phyloP scores from a whole-genome alignment of 2,329 filamentous ascomycete genomes.

The Epichloe amarillans region DNA sequence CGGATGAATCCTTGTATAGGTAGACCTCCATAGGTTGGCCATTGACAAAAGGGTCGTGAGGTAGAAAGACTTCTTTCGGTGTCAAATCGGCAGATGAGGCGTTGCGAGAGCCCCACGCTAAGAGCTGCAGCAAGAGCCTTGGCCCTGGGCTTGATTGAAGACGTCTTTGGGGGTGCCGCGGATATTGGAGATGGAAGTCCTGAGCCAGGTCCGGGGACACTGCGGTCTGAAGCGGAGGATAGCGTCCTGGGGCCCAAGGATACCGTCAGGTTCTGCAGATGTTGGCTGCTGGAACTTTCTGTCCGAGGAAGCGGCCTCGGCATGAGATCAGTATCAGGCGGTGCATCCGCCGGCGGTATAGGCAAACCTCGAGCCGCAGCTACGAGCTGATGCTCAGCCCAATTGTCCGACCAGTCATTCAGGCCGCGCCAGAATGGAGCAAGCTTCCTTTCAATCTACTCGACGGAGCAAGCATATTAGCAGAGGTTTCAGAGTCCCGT shows the following conservation, averaged over 20 bases:
- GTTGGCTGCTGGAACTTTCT: constrained; percentile 38
- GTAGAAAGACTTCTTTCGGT: constrained; percentile 66
- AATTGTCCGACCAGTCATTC: constrained; percentile 74
- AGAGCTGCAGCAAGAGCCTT: constrained; percentile 80
- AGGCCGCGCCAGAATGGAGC: constrained; percentile 94
- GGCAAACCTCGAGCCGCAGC: constrained; percentile 74
- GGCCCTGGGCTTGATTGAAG: constrained; percentile 66
- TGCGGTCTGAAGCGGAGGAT: constrained; percentile 63
- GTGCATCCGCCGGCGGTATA: constrained; percentile 72
- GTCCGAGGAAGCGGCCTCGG: constrained; percentile 29
- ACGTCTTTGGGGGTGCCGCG: constrained; percentile 27
- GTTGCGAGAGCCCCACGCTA: constrained; percentile 58
- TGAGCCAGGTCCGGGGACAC: constrained; percentile 48
- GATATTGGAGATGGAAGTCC: constrained; percentile 35
- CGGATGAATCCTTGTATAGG: constrained; percentile 77
- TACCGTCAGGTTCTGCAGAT: constrained; percentile 60
- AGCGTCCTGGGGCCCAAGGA: constrained; percentile 66
- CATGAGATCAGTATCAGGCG: constrained; percentile 55
- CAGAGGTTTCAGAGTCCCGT: constrained; percentile 7
- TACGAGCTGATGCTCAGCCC: constrained; percentile 92
- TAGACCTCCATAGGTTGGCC: constrained; percentile 89
- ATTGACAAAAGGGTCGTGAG: constrained; percentile 77
- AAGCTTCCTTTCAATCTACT: constrained; percentile 76
- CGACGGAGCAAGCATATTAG: neutral
- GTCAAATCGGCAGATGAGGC: constrained; percentile 56